These are phyloP conservation scores for Aspergillus homomorphus DNA, from an alignment of 495 filamentous ascomycete species.

Conservation along the genomic window DNA sequence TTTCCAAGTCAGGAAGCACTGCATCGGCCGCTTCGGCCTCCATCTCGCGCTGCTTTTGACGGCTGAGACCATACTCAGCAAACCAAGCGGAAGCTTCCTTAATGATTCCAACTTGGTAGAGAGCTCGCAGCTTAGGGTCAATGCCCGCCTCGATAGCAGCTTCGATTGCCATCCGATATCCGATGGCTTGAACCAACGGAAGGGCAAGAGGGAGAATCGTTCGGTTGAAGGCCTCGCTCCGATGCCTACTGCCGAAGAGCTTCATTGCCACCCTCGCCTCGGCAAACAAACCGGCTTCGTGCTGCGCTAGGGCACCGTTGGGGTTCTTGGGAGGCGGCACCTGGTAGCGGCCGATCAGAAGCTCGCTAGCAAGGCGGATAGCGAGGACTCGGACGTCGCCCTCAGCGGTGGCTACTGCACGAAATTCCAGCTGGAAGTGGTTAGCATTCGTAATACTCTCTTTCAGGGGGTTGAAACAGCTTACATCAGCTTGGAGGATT, in stretches of 20 bases:
- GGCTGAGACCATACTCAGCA: conserved; percentile 18
- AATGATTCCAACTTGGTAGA: conserved; percentile 30
- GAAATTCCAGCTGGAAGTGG: conserved; percentile 12
- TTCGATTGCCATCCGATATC: conserved; percentile 33
- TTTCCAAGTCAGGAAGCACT: conserved; percentile 17
- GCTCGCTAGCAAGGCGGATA: conserved; percentile 29
- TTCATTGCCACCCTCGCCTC: conserved; percentile 19
- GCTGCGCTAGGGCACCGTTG: conserved; percentile 22
- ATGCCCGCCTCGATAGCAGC: conserved; percentile 18
- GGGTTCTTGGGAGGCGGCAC: conserved; percentile 24
- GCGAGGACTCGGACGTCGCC: not conserved
- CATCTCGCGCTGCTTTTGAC: conserved; percentile 14
- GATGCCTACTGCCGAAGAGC: conserved; percentile 13
- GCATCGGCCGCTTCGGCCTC: conserved; percentile 19
- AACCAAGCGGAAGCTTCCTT: conserved; percentile 34
- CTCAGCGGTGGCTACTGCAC: conserved; percentile 4
- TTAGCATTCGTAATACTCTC: not conserved
- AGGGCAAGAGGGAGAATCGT: conserved; percentile 30
- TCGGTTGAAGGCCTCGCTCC: conserved; percentile 27
- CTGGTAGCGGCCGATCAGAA: conserved; percentile 35
- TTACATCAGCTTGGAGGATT: conserved; percentile 27
- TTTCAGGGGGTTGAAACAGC: not conserved
- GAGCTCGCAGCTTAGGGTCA: conserved; percentile 16
- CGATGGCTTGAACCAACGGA: conserved; percentile 30
- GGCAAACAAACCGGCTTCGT: conserved; percentile 32